Evolutionary conservation across 805 yeast species (phyloP).

Genomic region (Isabelozyma heimii): DNA sequence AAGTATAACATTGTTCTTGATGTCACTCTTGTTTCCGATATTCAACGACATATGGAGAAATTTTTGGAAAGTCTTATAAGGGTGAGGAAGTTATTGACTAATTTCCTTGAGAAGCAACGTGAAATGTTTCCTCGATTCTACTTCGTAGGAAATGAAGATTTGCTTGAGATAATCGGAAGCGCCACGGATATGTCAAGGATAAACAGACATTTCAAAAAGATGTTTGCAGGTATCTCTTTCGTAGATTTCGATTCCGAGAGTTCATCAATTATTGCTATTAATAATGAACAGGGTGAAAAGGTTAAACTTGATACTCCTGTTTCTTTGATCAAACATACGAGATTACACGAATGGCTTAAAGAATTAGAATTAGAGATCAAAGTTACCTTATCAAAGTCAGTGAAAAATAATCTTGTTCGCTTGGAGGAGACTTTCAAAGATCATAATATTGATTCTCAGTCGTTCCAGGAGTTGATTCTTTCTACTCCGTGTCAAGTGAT

Average conservation of each 20-base stretch:
- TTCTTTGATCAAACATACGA: slow-evolving; percentile 35
- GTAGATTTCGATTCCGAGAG: slow-evolving; percentile 33
- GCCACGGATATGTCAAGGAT: slow-evolving; percentile 43
- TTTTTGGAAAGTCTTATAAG: slow-evolving; percentile 53
- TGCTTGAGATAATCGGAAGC: slow-evolving; percentile 78
- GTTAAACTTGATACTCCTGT: slow-evolving; percentile 45
- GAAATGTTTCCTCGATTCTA: slow-evolving; percentile 76
- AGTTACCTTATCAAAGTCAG: slow-evolving; percentile 40
- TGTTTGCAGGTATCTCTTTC: slow-evolving; percentile 64
- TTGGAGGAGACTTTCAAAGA: slow-evolving; percentile 3
- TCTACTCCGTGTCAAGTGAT: slow-evolving; percentile 55
- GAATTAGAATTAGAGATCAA: slow-evolving; percentile 55
- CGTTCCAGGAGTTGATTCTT: slow-evolving; percentile 27
- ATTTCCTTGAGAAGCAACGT: slow-evolving; percentile 79
- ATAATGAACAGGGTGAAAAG: slow-evolving; percentile 66
- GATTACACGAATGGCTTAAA: slow-evolving; percentile 61
- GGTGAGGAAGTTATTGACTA: slow-evolving; percentile 65
- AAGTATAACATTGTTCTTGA: slow-evolving; percentile 55
- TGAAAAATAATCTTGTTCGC: slow-evolving; percentile 24
- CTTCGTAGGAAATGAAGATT: slow-evolving; percentile 87
- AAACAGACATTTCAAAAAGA: slow-evolving; percentile 61
- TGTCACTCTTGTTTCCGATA: slow-evolving; percentile 46
- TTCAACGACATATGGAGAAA: slow-evolving; percentile 46
- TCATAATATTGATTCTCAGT: not conserved
- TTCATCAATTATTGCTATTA: slow-evolving; percentile 42